Evolutionary conservation across 2,329 filamentous ascomycete genomes (phyloP).

Genomic region (Neurospora sp.): DNA sequence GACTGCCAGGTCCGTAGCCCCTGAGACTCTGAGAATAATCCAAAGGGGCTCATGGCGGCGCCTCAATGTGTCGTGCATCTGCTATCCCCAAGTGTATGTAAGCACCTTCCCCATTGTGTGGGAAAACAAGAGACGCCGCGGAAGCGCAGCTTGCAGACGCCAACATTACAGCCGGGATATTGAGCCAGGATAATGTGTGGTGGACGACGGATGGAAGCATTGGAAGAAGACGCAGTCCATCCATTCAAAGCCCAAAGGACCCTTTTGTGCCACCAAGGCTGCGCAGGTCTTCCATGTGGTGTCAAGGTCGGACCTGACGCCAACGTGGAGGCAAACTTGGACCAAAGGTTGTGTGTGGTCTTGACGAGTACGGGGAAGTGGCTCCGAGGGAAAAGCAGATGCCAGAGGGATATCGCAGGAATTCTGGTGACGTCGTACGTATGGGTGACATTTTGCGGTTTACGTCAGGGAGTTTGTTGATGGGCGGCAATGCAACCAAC

Average conservation of each 20-base stretch:
- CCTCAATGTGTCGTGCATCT: neutral
- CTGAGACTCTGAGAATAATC: neutral
- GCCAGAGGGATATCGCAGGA: neutral
- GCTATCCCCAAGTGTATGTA: neutral
- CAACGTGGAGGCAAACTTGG: neutral
- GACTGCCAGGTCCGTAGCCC: neutral
- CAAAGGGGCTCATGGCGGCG: neutral
- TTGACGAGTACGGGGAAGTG: neutral
- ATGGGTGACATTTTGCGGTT: neutral
- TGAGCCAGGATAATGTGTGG: constrained; percentile 10
- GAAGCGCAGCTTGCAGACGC: neutral
- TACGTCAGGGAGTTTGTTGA: neutral
- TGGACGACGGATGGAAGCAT: constrained; percentile 10
- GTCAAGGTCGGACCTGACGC: neutral
- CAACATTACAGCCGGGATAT: constrained; percentile 7
- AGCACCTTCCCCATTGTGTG: neutral
- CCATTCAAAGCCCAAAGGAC: constrained; percentile 5
- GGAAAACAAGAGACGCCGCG: neutral
- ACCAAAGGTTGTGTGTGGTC: neutral
- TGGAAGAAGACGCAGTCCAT: constrained; percentile 9
- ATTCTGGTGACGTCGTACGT: neutral
- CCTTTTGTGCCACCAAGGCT: neutral
- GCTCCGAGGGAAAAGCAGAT: neutral
- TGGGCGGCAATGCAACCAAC: neutral
- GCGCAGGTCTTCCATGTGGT: neutral